Percentiles rank a stretch among this genome's conserved stretches.
Conservation (phyloP, 176 grass and related monocot species). For the Juncus inflexus region DNA sequence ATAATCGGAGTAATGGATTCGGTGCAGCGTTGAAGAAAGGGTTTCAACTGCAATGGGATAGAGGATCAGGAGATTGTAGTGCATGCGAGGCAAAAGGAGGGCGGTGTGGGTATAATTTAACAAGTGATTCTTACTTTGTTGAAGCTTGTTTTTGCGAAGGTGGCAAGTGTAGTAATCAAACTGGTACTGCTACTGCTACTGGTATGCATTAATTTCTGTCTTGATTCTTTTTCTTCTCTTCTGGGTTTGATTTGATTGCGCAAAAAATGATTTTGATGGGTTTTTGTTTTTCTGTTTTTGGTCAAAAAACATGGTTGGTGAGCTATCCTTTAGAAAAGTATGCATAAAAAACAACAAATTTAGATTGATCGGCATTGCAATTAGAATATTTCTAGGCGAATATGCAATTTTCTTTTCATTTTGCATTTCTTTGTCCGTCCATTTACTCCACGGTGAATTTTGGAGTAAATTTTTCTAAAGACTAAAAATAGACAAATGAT, state of each 20-base stretch:
- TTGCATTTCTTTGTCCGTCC: no score
- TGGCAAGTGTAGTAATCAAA: constrained; percentile 2
- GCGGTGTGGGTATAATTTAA: constrained; percentile 27
- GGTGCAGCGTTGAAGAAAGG: neutral
- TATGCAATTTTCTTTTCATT: no score
- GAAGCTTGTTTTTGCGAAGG: constrained; percentile 50
- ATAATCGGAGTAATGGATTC: neutral
- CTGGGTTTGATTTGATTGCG: neutral
- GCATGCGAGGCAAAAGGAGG: neutral
- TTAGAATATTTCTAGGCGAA: no score
- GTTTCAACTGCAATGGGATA: constrained; percentile 23
- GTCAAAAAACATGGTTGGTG: neutral
- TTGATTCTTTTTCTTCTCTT: neutral
- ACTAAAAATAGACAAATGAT: no score
- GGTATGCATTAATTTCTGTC: constrained; percentile 6
- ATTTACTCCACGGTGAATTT: no score
- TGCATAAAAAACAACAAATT: no score
- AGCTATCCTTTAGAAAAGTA: no score
- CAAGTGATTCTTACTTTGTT: neutral
- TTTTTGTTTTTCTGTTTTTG: neutral
- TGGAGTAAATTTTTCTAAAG: no score
- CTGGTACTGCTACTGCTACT: no score
- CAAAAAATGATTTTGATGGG: constrained; percentile 3
- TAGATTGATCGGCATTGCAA: no score
- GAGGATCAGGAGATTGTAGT: neutral